Percentiles rank a stretch among this genome's conserved stretches.
Conservation (phyloP, 1,284 basidiomycete genomes). For the Peniophora sp. region DNA sequence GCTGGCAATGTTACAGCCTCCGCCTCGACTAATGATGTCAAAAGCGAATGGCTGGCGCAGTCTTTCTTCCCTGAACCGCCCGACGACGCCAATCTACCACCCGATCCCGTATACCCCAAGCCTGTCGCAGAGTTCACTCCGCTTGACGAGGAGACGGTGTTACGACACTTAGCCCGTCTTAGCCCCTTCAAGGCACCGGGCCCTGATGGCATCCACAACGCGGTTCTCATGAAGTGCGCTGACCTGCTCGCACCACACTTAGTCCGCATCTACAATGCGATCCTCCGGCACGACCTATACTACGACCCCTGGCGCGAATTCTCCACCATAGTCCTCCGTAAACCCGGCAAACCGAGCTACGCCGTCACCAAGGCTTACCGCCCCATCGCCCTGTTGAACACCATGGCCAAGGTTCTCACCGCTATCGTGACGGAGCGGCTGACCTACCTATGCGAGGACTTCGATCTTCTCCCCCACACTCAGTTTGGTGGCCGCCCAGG, state of each 20-base stretch:
- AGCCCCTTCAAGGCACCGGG: constrained; percentile 28
- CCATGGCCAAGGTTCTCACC: constrained; percentile 26
- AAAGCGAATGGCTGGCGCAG: constrained; percentile 17
- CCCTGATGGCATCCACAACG: constrained; percentile 27
- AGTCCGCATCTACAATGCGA: constrained; percentile 21
- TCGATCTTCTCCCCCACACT: constrained; percentile 14
- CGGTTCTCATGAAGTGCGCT: constrained; percentile 19
- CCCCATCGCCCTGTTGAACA: constrained; percentile 31
- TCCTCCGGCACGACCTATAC: constrained; percentile 19
- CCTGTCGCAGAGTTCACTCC: constrained; percentile 16
- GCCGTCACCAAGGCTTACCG: constrained; percentile 24
- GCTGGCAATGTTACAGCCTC: background rate
- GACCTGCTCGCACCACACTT: constrained; percentile 20
- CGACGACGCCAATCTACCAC: constrained; percentile 1
- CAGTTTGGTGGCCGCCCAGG: constrained; percentile 29
- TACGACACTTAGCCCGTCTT: constrained; percentile 5
- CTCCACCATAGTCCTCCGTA: constrained; percentile 27
- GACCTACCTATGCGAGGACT: constrained; percentile 14
- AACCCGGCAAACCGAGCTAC: constrained; percentile 31
- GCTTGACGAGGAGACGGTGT: constrained; percentile 18
- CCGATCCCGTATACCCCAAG: constrained; percentile 11
- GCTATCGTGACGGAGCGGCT: constrained; percentile 17
- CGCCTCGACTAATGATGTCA: constrained; percentile 17
- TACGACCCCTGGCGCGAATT: constrained; percentile 23
- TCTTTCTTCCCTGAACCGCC: constrained; percentile 24